These are phyloP conservation scores for Xylaria castorea DNA, from an alignment of 495 filamentous ascomycete genomes.

Conservation along the genomic window DNA sequence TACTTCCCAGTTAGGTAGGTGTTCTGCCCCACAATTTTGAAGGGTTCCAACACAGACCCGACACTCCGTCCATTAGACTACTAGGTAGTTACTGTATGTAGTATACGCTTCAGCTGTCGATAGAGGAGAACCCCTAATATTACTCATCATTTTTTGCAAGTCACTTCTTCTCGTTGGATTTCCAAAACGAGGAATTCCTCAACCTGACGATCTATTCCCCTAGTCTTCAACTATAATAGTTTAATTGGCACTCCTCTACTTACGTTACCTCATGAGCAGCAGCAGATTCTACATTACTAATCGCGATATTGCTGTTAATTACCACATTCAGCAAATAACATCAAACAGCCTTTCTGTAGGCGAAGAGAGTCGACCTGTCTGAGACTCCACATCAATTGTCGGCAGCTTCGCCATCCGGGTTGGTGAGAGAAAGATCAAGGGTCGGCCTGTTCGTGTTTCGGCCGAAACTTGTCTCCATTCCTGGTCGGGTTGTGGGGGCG, in stretches of 20 bases:
- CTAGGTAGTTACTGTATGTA: too few species aligned
- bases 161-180: not conserved
- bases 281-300: not conserved
- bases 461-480: not conserved
- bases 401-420: constrained; percentile 9
- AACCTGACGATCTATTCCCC: not conserved
- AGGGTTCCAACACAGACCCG: not conserved
- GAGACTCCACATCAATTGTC: constrained; percentile 2
- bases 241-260: not conserved
- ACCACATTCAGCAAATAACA: constrained; percentile 18
- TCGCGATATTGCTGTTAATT: not conserved
- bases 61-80: not conserved
- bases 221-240: constrained; percentile 2
- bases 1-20: constrained; percentile 11
- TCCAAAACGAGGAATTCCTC: not conserved
- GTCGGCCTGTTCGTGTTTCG: not conserved
- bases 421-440: not conserved
- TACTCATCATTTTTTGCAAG: not conserved
- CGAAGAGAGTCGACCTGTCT: not conserved
- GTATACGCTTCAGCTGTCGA: not conserved
- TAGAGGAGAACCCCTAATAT: not conserved
- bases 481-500: not conserved
- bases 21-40: not conserved
- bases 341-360: not conserved
- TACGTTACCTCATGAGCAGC: not conserved